Evolutionary conservation across 2,329 filamentous ascomycete genomes (phyloP).

Genomic region (Paecilomyces fulvus): DNA sequence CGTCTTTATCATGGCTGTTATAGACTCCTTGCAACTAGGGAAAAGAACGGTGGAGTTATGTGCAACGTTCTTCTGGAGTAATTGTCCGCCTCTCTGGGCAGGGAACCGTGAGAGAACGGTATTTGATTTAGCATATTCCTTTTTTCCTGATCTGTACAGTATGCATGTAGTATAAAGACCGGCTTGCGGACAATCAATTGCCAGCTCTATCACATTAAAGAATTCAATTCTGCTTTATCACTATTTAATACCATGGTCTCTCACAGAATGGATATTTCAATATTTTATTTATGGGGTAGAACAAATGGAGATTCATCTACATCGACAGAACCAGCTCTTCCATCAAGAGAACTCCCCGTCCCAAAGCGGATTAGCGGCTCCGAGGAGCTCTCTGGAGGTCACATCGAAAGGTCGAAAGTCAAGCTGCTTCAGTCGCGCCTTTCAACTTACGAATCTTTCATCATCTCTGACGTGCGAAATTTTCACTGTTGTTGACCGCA

Average conservation of each 20-base stretch:
- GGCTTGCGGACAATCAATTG: background rate
- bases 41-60: background rate
- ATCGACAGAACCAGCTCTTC: background rate
- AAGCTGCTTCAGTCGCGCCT: background rate
- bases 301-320: background rate
- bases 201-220: background rate
- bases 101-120: background rate
- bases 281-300: background rate
- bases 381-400: conserved; percentile 4
- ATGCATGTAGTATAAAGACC: conserved; percentile 7
- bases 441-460: background rate
- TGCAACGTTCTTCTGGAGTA: background rate
- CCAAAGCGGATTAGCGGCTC: conserved; percentile 7
- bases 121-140: background rate
- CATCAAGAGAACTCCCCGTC: background rate
- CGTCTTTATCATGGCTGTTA: background rate
- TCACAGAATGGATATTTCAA: background rate
- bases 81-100: background rate
- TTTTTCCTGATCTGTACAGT: conserved; percentile 13
- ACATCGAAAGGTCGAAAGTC: background rate
- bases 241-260: background rate
- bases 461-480: background rate
- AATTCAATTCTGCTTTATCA: background rate
- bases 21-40: background rate
- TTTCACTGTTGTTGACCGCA: background rate